Evolutionary conservation across 1,284 basidiomycete species (phyloP), one percentile per base, ranked within the genome.

Genomic region (Naganishia albida): DNA sequence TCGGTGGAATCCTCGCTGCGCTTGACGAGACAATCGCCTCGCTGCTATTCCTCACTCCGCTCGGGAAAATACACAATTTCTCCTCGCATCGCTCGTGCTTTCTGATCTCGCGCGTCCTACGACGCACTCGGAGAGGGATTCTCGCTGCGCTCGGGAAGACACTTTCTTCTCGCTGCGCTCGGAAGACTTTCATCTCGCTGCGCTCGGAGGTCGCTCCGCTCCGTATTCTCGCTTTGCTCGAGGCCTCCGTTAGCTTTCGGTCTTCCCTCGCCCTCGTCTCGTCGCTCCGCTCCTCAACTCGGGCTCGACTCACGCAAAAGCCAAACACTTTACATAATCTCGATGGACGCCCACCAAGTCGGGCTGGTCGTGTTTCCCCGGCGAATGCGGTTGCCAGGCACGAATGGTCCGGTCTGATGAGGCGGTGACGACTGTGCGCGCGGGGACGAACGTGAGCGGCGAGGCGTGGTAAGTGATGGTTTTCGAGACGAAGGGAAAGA

Each of bases 371-470:
- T 68, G 87, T 86, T 50, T 68, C 73, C 62, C 72, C 77, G 72
- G 81, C 72, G 86, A 81, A 75, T 98, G 93, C 0, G 95, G 94
- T 63, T 85, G 88, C 95, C 96, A 99, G 0, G 91, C 87, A 74
- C 94, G 91, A 70, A 99, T 84, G 16, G 93, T 93, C 10, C 93
- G 91, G 76, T 99, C 95, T 2, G 94, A 96, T 0, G 95, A 98
- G 0, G 91, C 95, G 51, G 95, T 93, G 50, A 97, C 85, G 57
- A 97, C 90, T 88, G 69, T 15, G 18, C 38, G 16, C 8, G 26
- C 38, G 60, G n/a, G n/a, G n/a, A 10, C 49, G 20, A 10, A 23
- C 12, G 46, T 39, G 25, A 48, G 42, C 16, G 12, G 39, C 28
- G 30, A n/a, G n/a, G n/a, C n/a, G n/a, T n/a, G n/a, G n/a, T n/a